These are phyloP conservation scores for Annulohypoxylon maeteangense DNA, from an alignment of 495 filamentous ascomycete species.

Conservation along the genomic window DNA sequence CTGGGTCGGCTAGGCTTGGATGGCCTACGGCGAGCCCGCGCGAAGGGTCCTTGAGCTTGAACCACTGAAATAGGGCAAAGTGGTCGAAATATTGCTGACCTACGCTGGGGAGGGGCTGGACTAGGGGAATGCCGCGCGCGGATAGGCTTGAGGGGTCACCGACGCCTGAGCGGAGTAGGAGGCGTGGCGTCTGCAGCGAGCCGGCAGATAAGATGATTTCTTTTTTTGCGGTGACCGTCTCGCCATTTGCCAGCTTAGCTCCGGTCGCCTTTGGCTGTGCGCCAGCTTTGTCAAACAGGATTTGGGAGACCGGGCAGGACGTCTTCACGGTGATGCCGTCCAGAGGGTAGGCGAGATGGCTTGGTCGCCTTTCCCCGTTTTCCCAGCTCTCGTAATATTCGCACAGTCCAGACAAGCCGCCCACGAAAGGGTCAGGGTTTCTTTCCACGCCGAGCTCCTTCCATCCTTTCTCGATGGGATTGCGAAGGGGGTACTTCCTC, in stretches of 20 bases:
- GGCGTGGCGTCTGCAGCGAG: constrained; percentile 62
- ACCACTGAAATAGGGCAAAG: constrained; percentile 30
- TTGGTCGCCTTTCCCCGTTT: constrained; percentile 2
- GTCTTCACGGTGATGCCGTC: not conserved
- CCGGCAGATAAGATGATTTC: constrained; percentile 66
- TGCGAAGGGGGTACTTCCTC: constrained; percentile 2
- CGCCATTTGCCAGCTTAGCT: constrained; percentile 47
- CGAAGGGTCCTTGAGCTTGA: constrained; percentile 10
- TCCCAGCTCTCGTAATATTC: constrained; percentile 12
- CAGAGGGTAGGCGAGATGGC: not conserved
- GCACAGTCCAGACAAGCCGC: not conserved
- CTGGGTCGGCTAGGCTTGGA: not conserved
- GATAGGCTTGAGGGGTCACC: constrained; percentile 58
- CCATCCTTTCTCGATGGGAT: constrained; percentile 5
- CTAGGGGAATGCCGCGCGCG: constrained; percentile 56
- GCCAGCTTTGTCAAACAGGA: not conserved
- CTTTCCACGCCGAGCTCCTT: not conserved
- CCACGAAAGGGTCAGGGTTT: not conserved
- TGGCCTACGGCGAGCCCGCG: constrained; percentile 18
- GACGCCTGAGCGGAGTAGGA: constrained; percentile 68
- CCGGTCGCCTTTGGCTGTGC: constrained; percentile 50
- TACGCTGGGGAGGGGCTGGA: constrained; percentile 58
- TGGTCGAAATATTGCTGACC: constrained; percentile 66
- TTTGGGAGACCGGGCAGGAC: not conserved
- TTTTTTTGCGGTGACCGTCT: constrained; percentile 49